These are phyloP conservation scores for Pythium apleroticum DNA, from an alignment of 352 stramenopile species.

Conservation along the genomic window DNA sequence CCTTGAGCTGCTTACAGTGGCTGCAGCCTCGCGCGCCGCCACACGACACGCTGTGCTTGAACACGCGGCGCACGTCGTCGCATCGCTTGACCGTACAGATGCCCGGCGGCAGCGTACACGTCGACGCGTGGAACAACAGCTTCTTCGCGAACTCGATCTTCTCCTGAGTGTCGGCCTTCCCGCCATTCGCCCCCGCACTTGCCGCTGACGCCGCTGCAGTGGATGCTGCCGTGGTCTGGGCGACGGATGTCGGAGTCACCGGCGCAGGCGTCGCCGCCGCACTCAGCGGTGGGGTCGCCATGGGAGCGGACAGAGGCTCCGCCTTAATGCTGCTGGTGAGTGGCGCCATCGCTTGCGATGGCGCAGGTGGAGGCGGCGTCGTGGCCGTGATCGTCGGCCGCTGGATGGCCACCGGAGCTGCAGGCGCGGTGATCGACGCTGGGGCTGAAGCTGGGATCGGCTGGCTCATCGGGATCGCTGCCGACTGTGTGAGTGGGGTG, in stretches of 20 bases:
- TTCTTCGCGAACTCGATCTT: slow-evolving; percentile 87
- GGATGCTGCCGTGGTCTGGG: slow-evolving; percentile 18
- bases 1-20: slow-evolving; percentile 82
- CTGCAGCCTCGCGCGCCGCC: slow-evolving; percentile 62
- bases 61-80: slow-evolving; percentile 81
- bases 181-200: background rate
- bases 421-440: background rate
- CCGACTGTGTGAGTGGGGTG: slow-evolving; percentile 1
- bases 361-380: background rate
- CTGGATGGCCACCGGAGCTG: slow-evolving; percentile 18
- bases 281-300: background rate
- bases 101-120: slow-evolving; percentile 53
- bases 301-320: slow-evolving; percentile 7
- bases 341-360: background rate
- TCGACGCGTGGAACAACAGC: slow-evolving; percentile 74
- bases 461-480: background rate
- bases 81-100: slow-evolving; percentile 86
- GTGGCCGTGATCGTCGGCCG: slow-evolving; percentile 27
- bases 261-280: background rate
- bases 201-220: background rate
- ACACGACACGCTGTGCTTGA: slow-evolving; percentile 85
- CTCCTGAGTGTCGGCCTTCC: slow-evolving; percentile 51
- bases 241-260: slow-evolving; percentile 7
- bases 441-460: background rate
- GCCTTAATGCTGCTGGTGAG: slow-evolving; percentile 13